Conservation (phyloP, 169 alveolate genomes). For the Sarcocystis neurona region DNA sequence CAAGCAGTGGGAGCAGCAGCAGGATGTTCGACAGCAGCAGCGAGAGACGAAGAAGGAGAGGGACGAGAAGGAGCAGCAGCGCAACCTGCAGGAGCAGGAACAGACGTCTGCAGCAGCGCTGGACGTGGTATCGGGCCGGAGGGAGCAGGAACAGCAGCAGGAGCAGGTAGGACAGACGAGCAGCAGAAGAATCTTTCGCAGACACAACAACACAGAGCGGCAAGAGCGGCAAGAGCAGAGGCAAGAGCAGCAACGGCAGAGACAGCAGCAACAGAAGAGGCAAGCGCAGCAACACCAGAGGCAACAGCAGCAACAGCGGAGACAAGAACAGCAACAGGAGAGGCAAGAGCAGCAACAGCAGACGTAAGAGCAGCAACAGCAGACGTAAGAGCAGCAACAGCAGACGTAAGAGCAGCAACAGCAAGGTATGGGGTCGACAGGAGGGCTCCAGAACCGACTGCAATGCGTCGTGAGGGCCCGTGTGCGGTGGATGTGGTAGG, state of each 20-base stretch:
- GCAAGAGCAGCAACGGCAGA: neutral
- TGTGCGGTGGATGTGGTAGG: too few relatives aligned
- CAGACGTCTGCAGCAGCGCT: too few relatives aligned
- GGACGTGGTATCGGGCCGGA: neutral
- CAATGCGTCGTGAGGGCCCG: too few relatives aligned
- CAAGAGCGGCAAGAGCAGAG: neutral
- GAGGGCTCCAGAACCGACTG: too few relatives aligned
- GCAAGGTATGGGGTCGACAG: too few relatives aligned
- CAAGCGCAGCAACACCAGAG: too few relatives aligned
- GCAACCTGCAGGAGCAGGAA: neutral
- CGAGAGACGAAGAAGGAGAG: neutral
- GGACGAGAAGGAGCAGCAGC: neutral
- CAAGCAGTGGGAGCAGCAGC: neutral
- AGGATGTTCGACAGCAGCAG: neutral
- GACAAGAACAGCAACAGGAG: too few relatives aligned
- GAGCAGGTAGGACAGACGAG: neutral
- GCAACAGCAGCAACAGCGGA: too few relatives aligned
- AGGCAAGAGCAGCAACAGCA: too few relatives aligned
- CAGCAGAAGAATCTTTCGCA: neutral
- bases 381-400: too few relatives aligned
- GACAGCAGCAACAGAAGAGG: neutral
- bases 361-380: too few relatives aligned
- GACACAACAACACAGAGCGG: neutral
- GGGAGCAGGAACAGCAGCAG: neutral
- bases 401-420: too few relatives aligned